A percentile compares a stretch with the other conserved stretches of the same genome.
Evolutionary conservation across 1,139 yeast species (phyloP).

Genomic region (Suhomyces guaymorum): DNA sequence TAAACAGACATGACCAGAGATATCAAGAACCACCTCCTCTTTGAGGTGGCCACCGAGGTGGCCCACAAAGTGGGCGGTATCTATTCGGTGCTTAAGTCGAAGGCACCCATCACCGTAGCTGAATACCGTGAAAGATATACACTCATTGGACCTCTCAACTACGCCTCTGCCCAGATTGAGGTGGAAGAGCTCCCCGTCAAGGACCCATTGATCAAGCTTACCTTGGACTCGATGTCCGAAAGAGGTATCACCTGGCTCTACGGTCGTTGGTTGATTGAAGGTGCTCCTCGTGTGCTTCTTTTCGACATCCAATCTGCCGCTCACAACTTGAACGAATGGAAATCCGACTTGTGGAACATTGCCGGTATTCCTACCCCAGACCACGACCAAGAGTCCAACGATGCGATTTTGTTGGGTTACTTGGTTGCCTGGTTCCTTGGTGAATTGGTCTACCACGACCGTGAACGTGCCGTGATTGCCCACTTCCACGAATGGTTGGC

Average conservation of each 20-base stretch:
- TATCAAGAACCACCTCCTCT: conserved; percentile 77
- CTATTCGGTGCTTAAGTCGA: conserved; percentile 92
- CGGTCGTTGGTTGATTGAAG: conserved; percentile 97
- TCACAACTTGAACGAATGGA: conserved; percentile 83
- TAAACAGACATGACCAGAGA: conserved; percentile 60
- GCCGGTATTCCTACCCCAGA: conserved; percentile 95
- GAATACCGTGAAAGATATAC: conserved; percentile 90
- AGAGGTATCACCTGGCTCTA: conserved; percentile 84
- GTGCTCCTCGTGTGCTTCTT: conserved; percentile 89
- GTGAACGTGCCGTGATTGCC: conserved; percentile 83
- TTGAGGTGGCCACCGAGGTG: conserved; percentile 96
- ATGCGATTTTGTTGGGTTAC: conserved; percentile 90
- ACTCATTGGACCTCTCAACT: conserved; percentile 82
- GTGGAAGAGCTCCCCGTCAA: conserved; percentile 83
- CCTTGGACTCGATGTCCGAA: conserved; percentile 71
- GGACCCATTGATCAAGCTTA: conserved; percentile 58
- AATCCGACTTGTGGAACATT: conserved; percentile 84
- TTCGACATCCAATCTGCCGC: conserved; percentile 83
- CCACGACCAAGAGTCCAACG: conserved; percentile 84
- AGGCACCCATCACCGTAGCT: conserved; percentile 94
- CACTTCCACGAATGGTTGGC: conserved; percentile 99
- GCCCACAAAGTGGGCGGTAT: conserved; percentile 98
- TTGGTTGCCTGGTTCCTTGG: conserved; percentile 97
- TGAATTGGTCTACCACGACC: conserved; percentile 80
- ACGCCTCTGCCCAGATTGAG: conserved; percentile 82